phyloP scores from a whole-genome alignment of 352 stramenopile species.

The Nothophytophthora sp. region DNA sequence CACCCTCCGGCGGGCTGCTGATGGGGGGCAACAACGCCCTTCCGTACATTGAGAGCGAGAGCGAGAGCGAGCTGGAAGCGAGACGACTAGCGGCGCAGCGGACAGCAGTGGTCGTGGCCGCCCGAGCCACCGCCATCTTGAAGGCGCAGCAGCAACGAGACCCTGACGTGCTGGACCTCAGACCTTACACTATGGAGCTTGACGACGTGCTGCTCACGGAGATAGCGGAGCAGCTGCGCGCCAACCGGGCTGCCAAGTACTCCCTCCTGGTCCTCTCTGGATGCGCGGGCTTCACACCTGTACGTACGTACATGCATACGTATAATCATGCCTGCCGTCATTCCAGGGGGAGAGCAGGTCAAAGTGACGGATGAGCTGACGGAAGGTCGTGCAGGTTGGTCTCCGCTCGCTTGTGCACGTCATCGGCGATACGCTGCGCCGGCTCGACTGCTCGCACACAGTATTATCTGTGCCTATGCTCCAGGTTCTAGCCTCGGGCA shows the following conservation, averaged over 20 bases:
- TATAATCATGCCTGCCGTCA: no score
- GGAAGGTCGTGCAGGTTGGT: conserved; percentile 50
- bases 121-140: conserved; percentile 54
- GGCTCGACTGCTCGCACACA: conserved; percentile 54
- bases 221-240: conserved; percentile 50
- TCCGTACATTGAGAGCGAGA: conserved; percentile 29
- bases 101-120: conserved; percentile 32
- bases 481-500: conserved; percentile 72
- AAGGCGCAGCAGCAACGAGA: conserved; percentile 40
- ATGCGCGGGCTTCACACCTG: conserved; percentile 54
- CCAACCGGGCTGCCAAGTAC: conserved; percentile 42
- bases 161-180: conserved; percentile 61
- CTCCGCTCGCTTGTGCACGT: conserved; percentile 71
- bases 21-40: conserved; percentile 36
- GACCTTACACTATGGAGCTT: conserved; percentile 40
- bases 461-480: conserved; percentile 52
- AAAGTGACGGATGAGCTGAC: no score
- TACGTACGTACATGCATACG: conserved; percentile 9
- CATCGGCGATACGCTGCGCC: conserved; percentile 44
- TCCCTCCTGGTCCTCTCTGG: conserved; percentile 52
- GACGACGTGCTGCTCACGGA: conserved; percentile 63
- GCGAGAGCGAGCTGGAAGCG: conserved; percentile 23
- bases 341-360: no score
- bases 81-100: conserved; percentile 40
- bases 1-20: not conserved